Base-by-base conservation (phyloP, 768 basidiomycete genomes). In the Collybia sordida region DNA sequence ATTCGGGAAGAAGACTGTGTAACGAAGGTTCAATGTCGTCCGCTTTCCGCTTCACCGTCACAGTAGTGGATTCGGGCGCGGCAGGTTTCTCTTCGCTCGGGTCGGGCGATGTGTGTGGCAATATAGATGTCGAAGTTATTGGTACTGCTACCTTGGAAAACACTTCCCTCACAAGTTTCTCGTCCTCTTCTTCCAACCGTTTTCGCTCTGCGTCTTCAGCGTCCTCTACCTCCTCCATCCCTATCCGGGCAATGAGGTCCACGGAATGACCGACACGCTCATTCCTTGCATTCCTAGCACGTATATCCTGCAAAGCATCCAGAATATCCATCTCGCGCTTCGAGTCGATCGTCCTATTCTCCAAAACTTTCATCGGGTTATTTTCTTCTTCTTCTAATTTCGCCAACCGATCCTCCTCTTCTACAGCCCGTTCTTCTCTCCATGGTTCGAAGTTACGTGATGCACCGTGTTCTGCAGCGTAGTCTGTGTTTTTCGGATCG, bases 301-400 rank as follows among this genome's bases (percentile, higher is more conserved):
- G 78, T 51, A 94, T 92, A 54, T 98, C 95, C 64, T 97, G 93
- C 50, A 99, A 74, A 11, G 93, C 93, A 64, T 99, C 97, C 58
- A 98, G 79, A 47, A 96, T 88, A 62, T 98, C 97, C 97, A 99
- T 99, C 72, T 98, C 96, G 45, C 95, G 82, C 67, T 96, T 94
- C 27, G 91, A 91, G 70, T 96, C 92, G 38, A 85, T 75, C 27
- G 93, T 94, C 45, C 91, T 86, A 66, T 92, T 91, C 78, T 99
- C 97, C 40, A 98, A 77, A 24, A 82, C 90, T 62, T 95, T 93
- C 96, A 99, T 99, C 2, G 97, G 93, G 61, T 97, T 93, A 67
- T 93, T 92, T 68, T 93, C 93, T 60, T 93, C 93, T 62, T 89
- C 93, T 61, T 95, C 93, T 19, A 93, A 67, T 62, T 87, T 86